phyloP scores from a whole-genome alignment of 192 early-diverging fungal genomes.

The Spinellus fusiger region DNA sequence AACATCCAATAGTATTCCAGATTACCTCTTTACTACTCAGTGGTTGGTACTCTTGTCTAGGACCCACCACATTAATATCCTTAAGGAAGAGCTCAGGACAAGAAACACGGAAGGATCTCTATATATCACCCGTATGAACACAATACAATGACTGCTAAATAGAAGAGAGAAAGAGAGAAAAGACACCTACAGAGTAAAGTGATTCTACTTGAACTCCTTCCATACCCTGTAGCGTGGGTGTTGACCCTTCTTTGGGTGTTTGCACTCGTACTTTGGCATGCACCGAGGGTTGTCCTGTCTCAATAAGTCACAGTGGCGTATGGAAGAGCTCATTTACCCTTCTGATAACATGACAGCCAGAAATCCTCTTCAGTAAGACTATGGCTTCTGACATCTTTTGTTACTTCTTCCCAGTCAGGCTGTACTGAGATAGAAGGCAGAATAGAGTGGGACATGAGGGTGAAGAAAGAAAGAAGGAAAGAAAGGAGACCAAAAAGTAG shows the following conservation, averaged over 20 bases:
- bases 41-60: slow-evolving; percentile 17
- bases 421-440: slow-evolving; percentile 41
- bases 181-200: slow-evolving; percentile 34
- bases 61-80: slow-evolving; percentile 33
- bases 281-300: slow-evolving; percentile 35
- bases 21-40: slow-evolving; percentile 5
- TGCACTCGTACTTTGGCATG: slow-evolving; percentile 36
- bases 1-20: not conserved
- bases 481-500: too few relatives aligned
- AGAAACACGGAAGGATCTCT: slow-evolving; percentile 40
- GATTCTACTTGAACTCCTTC: slow-evolving; percentile 34
- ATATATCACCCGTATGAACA: not conserved
- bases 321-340: slow-evolving; percentile 18
- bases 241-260: not conserved
- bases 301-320: not conserved
- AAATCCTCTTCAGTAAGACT: slow-evolving; percentile 32
- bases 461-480: not conserved
- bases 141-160: not conserved
- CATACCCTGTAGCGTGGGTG: slow-evolving; percentile 28
- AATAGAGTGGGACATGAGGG: not conserved
- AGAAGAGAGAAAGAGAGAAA: not conserved
- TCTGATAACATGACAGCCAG: slow-evolving; percentile 46
- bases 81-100: slow-evolving; percentile 25
- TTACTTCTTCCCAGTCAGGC: slow-evolving; percentile 44
- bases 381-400: slow-evolving; percentile 33